Percentiles rank a stretch among this genome's conserved stretches.
Conservation (phyloP, 2,329 filamentous ascomycete genomes). For the Aspergillus sp. region DNA sequence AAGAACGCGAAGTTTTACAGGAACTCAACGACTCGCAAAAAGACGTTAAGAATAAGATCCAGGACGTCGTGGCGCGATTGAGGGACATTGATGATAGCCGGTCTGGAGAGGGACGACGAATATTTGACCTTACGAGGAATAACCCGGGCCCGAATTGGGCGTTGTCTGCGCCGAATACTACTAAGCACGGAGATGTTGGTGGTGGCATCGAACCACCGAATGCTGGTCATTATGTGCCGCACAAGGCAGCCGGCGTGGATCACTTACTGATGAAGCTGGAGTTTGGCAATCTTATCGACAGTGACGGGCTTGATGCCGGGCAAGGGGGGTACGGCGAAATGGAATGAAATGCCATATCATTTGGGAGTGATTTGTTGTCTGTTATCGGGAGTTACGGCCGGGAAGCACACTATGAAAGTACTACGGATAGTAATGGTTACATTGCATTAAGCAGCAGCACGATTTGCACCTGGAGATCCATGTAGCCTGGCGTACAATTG, state of each 20-base stretch:
- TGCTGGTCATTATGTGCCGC: constrained; percentile 52
- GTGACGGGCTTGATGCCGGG: constrained; percentile 4
- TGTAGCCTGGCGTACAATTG: too few species aligned
- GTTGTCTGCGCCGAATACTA: constrained; percentile 19
- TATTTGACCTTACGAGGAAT: constrained; percentile 19
- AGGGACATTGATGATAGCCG: constrained; percentile 54
- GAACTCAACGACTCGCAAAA: constrained; percentile 58
- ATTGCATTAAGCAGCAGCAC: too few species aligned
- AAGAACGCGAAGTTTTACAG: constrained; percentile 60
- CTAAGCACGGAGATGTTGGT: background rate
- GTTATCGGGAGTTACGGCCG: too few species aligned
- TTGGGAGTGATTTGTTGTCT: background rate
- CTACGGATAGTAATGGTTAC: too few species aligned
- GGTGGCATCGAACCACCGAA: background rate
- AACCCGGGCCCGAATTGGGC: constrained; percentile 21
- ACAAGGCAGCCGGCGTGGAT: constrained; percentile 71
- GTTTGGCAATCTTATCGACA: constrained; percentile 33
- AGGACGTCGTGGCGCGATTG: constrained; percentile 49
- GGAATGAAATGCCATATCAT: background rate
- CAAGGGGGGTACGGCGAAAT: constrained; percentile 1
- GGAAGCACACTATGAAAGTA: too few species aligned
- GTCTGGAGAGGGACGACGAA: constrained; percentile 31
- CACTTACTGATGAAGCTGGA: constrained; percentile 86
- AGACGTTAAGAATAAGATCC: constrained; percentile 59
- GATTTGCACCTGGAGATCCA: too few species aligned